phyloP scores from a whole-genome alignment of 2,329 filamentous ascomycete genomes.

The Trichothecium sympodiale region DNA sequence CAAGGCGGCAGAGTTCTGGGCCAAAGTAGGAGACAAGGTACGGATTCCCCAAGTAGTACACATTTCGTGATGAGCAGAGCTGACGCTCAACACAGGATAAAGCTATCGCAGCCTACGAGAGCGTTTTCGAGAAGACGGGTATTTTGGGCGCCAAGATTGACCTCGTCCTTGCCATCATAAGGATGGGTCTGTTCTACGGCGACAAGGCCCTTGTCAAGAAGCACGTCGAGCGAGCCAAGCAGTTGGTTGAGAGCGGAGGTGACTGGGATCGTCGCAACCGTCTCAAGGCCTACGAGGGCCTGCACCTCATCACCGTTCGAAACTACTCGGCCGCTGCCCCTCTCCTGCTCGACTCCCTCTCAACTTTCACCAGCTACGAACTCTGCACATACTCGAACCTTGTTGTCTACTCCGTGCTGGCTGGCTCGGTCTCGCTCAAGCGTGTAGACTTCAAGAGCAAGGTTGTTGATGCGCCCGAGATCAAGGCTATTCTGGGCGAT shows the following conservation, averaged over 20 bases:
- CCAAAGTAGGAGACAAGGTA: conserved; percentile 92
- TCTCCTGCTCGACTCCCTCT: conserved; percentile 89
- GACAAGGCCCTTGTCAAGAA: conserved; percentile 90
- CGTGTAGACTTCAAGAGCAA: conserved; percentile 98
- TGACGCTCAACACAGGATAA: conserved; percentile 58
- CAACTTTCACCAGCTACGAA: conserved; percentile 97
- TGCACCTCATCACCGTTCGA: conserved; percentile 85
- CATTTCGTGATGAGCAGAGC: neutral
- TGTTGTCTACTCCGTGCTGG: conserved; percentile 90
- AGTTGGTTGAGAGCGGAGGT: conserved; percentile 85
- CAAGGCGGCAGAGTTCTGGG: conserved; percentile 94
- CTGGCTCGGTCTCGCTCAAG: conserved; percentile 88
- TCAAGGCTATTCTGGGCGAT: conserved; percentile 90
- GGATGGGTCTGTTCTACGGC: conserved; percentile 90
- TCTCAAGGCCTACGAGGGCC: conserved; percentile 94
- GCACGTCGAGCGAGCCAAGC: conserved; percentile 79
- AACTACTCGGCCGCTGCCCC: conserved; percentile 85
- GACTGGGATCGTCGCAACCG: conserved; percentile 98
- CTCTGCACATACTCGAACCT: conserved; percentile 93
- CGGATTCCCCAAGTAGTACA: no score
- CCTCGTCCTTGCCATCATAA: conserved; percentile 89
- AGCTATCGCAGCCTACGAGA: conserved; percentile 85
- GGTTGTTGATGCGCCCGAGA: conserved; percentile 95
- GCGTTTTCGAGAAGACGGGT: conserved; percentile 92
- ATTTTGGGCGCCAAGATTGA: conserved; percentile 97